Evolutionary conservation across 2,329 filamentous ascomycete genomes (phyloP).

Genomic region (Huntiella omanensis): DNA sequence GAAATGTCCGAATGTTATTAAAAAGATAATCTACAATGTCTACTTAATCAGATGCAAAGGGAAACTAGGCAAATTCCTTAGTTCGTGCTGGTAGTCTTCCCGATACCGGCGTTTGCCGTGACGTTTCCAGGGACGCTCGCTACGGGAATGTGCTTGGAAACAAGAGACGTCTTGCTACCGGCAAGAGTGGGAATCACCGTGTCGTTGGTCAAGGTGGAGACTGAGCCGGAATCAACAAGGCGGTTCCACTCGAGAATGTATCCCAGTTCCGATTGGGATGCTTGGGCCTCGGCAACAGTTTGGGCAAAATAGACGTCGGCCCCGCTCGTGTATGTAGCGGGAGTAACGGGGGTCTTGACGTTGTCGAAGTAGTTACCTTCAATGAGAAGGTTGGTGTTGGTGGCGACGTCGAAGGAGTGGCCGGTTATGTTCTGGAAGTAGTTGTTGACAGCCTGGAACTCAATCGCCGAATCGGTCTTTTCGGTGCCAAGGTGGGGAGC

Average conservation of each 20-base stretch:
- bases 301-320: slow-evolving; percentile 15
- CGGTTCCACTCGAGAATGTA: slow-evolving; percentile 16
- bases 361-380: slow-evolving; percentile 27
- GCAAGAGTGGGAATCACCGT: slow-evolving; percentile 12
- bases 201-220: slow-evolving; percentile 11
- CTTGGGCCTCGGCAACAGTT: slow-evolving; percentile 15
- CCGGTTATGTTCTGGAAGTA: slow-evolving; percentile 23
- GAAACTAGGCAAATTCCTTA: background rate
- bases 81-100: slow-evolving; percentile 10
- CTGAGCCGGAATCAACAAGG: slow-evolving; percentile 9
- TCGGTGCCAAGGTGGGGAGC: slow-evolving; percentile 23
- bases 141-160: slow-evolving; percentile 13
- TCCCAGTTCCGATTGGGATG: slow-evolving; percentile 12
- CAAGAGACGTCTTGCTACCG: slow-evolving; percentile 13
- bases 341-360: slow-evolving; percentile 22
- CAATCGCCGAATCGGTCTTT: slow-evolving; percentile 13
- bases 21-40: too few species aligned
- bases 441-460: slow-evolving; percentile 24
- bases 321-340: slow-evolving; percentile 15
- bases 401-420: slow-evolving; percentile 25
- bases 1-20: too few species aligned
- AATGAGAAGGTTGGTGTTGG: slow-evolving; percentile 18
- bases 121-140: slow-evolving; percentile 14
- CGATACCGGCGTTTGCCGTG: slow-evolving; percentile 14
- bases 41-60: too few species aligned